phyloP scores from a whole-genome alignment of 2,329 filamentous ascomycete genomes.

The Fusarium sacchari region DNA sequence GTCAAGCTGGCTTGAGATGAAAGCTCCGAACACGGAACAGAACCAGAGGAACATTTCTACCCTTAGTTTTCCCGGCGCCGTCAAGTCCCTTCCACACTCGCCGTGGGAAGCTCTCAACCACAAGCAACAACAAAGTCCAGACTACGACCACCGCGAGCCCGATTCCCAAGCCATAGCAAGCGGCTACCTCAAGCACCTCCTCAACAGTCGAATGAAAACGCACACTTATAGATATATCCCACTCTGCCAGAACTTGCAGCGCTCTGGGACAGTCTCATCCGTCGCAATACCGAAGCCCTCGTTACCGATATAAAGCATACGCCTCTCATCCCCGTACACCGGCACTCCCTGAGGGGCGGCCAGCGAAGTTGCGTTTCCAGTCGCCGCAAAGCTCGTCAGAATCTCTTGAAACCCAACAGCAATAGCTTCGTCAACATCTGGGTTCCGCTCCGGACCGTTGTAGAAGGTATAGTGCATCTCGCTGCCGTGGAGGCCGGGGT shows the following conservation, averaged over 20 bases:
- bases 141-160: accelerated
- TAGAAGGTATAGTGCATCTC: neutral
- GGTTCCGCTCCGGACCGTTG: neutral
- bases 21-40: neutral
- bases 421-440: neutral
- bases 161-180: neutral
- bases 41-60: neutral
- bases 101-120: neutral
- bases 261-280: neutral
- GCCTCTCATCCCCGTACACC: neutral
- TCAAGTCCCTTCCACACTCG: neutral
- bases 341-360: neutral
- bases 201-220: accelerated
- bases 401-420: neutral
- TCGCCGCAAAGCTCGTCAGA: neutral
- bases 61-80: neutral
- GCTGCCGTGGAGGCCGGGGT: neutral
- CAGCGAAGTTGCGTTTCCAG: neutral
- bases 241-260: neutral
- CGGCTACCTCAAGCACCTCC: accelerated
- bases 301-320: neutral
- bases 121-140: neutral
- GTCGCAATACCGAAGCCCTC: neutral
- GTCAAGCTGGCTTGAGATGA: neutral
- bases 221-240: neutral